These are phyloP conservation scores for Centaurea solstitialis DNA, from an alignment of 129 eudicot genomes.

Conservation along the genomic window DNA sequence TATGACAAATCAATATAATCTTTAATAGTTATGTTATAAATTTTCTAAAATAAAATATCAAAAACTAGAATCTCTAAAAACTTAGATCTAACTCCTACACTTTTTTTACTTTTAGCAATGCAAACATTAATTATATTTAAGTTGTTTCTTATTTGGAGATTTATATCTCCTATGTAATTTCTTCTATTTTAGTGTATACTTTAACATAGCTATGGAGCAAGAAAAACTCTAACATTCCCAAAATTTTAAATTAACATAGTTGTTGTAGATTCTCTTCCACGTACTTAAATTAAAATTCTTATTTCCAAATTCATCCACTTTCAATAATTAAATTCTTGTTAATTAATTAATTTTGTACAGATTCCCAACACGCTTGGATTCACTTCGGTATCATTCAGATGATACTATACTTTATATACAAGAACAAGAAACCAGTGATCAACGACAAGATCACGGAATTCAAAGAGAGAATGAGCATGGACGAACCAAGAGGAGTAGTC, in stretches of 20 bases:
- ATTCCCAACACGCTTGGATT: constrained; percentile 76
- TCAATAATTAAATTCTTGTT: not conserved
- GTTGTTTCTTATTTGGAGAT: no score
- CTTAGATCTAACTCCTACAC: not conserved
- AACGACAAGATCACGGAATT: constrained; percentile 31
- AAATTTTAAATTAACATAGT: no score
- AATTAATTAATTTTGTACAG: constrained; percentile 15
- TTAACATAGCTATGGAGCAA: not conserved
- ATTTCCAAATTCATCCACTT: not conserved
- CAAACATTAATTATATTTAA: not conserved
- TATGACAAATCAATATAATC: not conserved
- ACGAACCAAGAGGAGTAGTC: constrained; percentile 28
- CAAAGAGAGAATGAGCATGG: constrained; percentile 31
- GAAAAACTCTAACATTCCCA: not conserved
- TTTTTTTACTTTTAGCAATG: no score
- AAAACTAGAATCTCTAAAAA: not conserved
- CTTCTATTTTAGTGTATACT: no score
- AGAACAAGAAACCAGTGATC: constrained; percentile 41
- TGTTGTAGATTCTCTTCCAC: no score
- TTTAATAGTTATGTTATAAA: not conserved
- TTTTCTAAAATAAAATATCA: not conserved
- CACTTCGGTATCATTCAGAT: constrained; percentile 67
- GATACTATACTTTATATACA: constrained; percentile 54
- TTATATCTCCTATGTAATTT: no score
- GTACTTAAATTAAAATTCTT: not conserved